A percentile compares a stretch with the other conserved stretches of the same genome.
These are phyloP conservation scores for Sporothrix protearum DNA, from an alignment of 2,329 filamentous ascomycete genomes.

Conservation along the genomic window DNA sequence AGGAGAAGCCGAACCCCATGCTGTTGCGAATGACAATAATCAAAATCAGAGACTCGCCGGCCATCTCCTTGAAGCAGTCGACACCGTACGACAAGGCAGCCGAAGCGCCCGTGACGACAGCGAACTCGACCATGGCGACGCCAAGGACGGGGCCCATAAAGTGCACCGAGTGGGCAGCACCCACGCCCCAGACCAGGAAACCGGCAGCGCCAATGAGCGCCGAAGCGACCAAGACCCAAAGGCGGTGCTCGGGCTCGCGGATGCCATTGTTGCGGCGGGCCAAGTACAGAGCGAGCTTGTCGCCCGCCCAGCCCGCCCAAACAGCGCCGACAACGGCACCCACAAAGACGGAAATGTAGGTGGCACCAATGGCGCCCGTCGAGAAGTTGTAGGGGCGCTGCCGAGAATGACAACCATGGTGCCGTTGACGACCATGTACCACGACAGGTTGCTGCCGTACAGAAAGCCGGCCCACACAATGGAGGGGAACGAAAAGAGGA, in stretches of 20 bases:
- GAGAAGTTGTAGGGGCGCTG: constrained; percentile 30
- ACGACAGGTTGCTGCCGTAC: constrained; percentile 32
- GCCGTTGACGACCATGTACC: constrained; percentile 33
- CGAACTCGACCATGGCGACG: constrained; percentile 41
- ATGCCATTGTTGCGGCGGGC: constrained; percentile 42
- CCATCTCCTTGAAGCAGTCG: constrained; percentile 39
- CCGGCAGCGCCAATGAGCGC: constrained; percentile 35
- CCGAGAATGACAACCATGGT: constrained; percentile 29
- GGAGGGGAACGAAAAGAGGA: constrained; percentile 23
- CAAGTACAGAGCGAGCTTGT: constrained; percentile 33
- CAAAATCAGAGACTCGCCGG: constrained; percentile 28
- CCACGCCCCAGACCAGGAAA: constrained; percentile 49
- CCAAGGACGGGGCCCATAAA: constrained; percentile 43
- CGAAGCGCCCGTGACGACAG: constrained; percentile 39
- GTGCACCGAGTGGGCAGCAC: constrained; percentile 41
- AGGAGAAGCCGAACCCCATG: constrained; percentile 33
- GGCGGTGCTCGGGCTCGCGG: constrained; percentile 34
- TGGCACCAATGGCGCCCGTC: constrained; percentile 27
- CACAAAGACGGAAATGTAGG: constrained; percentile 29
- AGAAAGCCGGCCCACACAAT: constrained; percentile 30
- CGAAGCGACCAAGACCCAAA: constrained; percentile 32
- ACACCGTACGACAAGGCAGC: constrained; percentile 42
- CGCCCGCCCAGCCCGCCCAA: constrained; percentile 29
- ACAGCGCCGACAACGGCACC: constrained; percentile 29
- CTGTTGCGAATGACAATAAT: constrained; percentile 34